Evolutionary conservation across 2,329 filamentous ascomycete species (phyloP).

Genomic region (Elsinoe arachidis): DNA sequence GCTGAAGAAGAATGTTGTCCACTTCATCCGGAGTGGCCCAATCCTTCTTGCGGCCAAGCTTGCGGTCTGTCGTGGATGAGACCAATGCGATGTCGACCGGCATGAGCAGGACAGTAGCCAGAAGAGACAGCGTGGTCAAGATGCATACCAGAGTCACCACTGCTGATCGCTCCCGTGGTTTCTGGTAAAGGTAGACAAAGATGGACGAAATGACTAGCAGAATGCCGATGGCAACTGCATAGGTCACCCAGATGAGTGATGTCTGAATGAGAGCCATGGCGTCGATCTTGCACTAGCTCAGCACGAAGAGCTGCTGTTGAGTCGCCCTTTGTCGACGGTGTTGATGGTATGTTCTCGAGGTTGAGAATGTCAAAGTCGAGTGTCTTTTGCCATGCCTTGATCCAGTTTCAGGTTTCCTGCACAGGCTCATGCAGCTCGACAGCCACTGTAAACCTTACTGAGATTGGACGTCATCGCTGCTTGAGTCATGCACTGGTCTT

Average conservation of each 20-base stretch:
- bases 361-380: not conserved
- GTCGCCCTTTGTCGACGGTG: not conserved
- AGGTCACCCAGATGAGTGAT: slow-evolving; percentile 90
- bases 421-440: not conserved
- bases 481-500: not conserved
- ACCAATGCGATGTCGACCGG: slow-evolving; percentile 94
- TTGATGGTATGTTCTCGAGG: not conserved
- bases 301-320: not conserved
- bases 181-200: slow-evolving; percentile 88
- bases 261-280: slow-evolving; percentile 67
- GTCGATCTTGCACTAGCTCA: not conserved
- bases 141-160: slow-evolving; percentile 78
- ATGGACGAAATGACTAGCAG: slow-evolving; percentile 69
- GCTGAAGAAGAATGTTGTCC: slow-evolving; percentile 65
- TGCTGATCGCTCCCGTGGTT: slow-evolving; percentile 73
- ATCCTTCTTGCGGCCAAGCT: slow-evolving; percentile 75
- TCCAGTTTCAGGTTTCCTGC: not conserved
- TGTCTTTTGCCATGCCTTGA: not conserved
- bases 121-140: slow-evolving; percentile 73
- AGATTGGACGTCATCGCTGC: not conserved
- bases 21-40: slow-evolving; percentile 85
- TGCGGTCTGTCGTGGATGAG: slow-evolving; percentile 71
- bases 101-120: slow-evolving; percentile 85
- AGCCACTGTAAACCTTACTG: not conserved
- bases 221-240: slow-evolving; percentile 70